Conservation (phyloP, 306 rosid species). For the Medicago truncatula region DNA sequence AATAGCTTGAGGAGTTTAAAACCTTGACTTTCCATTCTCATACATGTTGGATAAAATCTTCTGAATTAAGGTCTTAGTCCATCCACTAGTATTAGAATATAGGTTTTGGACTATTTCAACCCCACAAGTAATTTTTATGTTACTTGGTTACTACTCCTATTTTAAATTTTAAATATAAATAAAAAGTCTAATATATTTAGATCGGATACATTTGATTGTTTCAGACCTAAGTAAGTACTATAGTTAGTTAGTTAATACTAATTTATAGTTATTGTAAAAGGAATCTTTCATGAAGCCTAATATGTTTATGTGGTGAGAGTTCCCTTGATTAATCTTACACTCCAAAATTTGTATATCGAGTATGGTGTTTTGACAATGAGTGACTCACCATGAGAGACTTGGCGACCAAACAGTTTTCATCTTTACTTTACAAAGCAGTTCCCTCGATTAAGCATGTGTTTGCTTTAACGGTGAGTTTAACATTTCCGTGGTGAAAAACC, state of each 20-base stretch:
- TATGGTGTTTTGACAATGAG: neutral
- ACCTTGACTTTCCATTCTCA: constrained; percentile 19
- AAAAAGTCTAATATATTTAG: too few species aligned
- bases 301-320: neutral
- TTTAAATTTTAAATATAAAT: too few species aligned
- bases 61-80: constrained; percentile 22
- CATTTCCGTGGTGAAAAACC: too few species aligned
- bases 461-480: too few species aligned
- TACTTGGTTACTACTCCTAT: neutral
- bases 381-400: neutral
- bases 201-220: too few species aligned
- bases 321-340: neutral
- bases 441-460: too few species aligned
- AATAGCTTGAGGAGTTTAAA: constrained; percentile 22
- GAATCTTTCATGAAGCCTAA: too few species aligned
- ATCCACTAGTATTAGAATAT: constrained; percentile 15
- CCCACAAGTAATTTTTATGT: neutral
- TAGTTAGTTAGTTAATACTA: too few species aligned
- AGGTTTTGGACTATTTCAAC: neutral
- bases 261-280: too few species aligned
- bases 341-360: neutral
- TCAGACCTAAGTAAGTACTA: too few species aligned
- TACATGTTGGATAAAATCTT: constrained; percentile 16
- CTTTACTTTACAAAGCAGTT: neutral
- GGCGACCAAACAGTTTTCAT: neutral